These are phyloP conservation scores for Bolboschoenoplectus hybrid DNA, from an alignment of 202 grass and related monocot genomes.

Conservation along the genomic window DNA sequence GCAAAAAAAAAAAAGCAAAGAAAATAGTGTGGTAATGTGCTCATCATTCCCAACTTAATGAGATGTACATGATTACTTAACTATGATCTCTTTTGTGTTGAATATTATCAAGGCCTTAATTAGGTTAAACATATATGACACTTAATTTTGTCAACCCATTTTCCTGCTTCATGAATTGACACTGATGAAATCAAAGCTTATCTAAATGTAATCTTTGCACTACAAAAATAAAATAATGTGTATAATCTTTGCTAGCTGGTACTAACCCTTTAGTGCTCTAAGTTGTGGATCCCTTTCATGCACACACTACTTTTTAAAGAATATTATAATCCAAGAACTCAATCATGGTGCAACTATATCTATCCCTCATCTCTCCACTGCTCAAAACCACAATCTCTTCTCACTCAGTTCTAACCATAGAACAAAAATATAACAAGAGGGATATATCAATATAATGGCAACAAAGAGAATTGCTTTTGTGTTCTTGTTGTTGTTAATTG, in stretches of 20 bases:
- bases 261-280: constrained; percentile 53
- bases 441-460: constrained; percentile 16
- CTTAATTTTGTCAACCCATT: not conserved
- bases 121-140: not conserved
- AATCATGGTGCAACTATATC: constrained; percentile 57
- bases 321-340: constrained; percentile 1
- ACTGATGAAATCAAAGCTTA: not conserved
- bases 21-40: not conserved
- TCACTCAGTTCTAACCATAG: constrained; percentile 29
- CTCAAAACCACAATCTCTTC: constrained; percentile 31
- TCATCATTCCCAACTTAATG: not conserved
- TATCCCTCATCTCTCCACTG: constrained; percentile 28
- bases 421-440: not conserved
- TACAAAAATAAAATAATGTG: constrained; percentile 16
- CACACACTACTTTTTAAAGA: not conserved
- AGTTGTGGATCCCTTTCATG: not conserved
- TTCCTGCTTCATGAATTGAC: constrained; percentile 29
- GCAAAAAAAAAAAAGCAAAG: too few relatives aligned
- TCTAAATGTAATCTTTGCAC: not conserved
- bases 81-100: not conserved
- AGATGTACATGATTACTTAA: constrained; percentile 40
- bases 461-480: constrained; percentile 44
- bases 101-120: not conserved
- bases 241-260: constrained; percentile 35
- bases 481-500: constrained; percentile 46